Evolutionary conservation across 306 rosid species (phyloP).

Genomic region (Adenanthera pavonina): DNA sequence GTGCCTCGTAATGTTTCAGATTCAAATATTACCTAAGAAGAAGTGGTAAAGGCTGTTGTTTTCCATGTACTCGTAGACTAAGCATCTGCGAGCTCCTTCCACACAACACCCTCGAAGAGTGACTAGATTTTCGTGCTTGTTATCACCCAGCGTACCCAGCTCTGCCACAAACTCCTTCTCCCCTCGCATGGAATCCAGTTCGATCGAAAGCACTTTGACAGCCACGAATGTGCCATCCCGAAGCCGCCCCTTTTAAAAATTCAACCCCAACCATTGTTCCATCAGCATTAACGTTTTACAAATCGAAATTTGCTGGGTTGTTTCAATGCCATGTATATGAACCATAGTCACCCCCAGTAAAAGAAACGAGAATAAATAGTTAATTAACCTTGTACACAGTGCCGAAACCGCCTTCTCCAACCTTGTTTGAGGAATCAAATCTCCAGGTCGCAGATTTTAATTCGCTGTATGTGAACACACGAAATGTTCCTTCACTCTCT

Average conservation of each 20-base stretch:
- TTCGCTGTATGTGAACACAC: constrained; percentile 65
- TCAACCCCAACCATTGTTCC: constrained; percentile 39
- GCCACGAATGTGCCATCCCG: constrained; percentile 70
- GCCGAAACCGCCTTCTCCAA: constrained; percentile 95
- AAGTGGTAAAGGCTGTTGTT: constrained; percentile 74
- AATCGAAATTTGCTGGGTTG: background rate
- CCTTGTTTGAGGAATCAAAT: constrained; percentile 58
- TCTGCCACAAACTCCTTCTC: constrained; percentile 87
- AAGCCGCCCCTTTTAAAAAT: constrained; percentile 67
- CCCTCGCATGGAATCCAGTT: constrained; percentile 83
- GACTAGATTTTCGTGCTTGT: constrained; percentile 80
- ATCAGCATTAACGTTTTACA: background rate
- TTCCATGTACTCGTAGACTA: constrained; percentile 90
- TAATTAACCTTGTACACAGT: constrained; percentile 71
- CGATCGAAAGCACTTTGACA: constrained; percentile 78
- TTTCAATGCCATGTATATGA: background rate
- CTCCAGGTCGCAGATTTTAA: constrained; percentile 68
- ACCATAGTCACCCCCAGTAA: background rate
- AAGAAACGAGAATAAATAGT: background rate
- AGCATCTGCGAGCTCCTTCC: constrained; percentile 73
- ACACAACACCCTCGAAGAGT: constrained; percentile 79
- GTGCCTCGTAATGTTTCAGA: background rate
- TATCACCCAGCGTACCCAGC: constrained; percentile 72
- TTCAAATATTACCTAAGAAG: constrained; percentile 60
- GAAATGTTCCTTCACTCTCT: constrained; percentile 56